phyloP scores from a whole-genome alignment of 2,329 filamentous ascomycete genomes.

The Exophiala phaeomuriformis region DNA sequence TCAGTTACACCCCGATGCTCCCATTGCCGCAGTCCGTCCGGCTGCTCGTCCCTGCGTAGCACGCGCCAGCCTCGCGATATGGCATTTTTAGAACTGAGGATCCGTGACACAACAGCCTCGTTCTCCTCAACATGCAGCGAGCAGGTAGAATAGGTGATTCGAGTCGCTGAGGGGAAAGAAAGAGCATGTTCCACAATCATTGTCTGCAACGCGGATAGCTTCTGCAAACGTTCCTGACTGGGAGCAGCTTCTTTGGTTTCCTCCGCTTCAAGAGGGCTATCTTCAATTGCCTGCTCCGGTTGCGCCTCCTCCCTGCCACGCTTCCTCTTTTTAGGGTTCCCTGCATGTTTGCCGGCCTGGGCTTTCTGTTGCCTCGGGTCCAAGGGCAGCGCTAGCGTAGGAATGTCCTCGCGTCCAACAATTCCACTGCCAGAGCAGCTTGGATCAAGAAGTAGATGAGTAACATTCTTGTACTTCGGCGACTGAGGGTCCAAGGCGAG shows the following conservation, averaged over 20 bases:
- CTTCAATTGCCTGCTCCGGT: not conserved
- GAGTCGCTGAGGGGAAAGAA: slow-evolving; percentile 64
- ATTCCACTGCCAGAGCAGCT: slow-evolving; percentile 96
- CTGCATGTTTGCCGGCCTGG: slow-evolving; percentile 31
- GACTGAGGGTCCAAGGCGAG: slow-evolving; percentile 62
- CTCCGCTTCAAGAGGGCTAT: slow-evolving; percentile 37
- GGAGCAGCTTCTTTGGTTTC: slow-evolving; percentile 36
- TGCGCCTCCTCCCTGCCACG: slow-evolving; percentile 27
- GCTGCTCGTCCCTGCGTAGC: slow-evolving; percentile 64
- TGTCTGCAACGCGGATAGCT: slow-evolving; percentile 75
- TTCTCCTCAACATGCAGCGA: slow-evolving; percentile 84
- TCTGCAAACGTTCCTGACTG: slow-evolving; percentile 58
- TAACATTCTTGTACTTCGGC: slow-evolving; percentile 60
- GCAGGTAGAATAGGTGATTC: slow-evolving; percentile 89
- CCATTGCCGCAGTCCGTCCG: slow-evolving; percentile 70
- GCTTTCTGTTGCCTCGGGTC: slow-evolving; percentile 18
- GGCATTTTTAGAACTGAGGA: slow-evolving; percentile 62
- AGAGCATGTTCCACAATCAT: slow-evolving; percentile 78
- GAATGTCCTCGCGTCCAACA: slow-evolving; percentile 74
- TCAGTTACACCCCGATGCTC: slow-evolving; percentile 53
- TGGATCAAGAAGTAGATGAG: slow-evolving; percentile 77
- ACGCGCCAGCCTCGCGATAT: slow-evolving; percentile 66
- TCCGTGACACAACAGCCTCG: slow-evolving; percentile 69
- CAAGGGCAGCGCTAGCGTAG: slow-evolving; percentile 57
- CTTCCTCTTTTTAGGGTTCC: slow-evolving; percentile 39